Base-by-base conservation (phyloP, 2,329 filamentous ascomycete species). In the Epichloe scottii region DNA sequence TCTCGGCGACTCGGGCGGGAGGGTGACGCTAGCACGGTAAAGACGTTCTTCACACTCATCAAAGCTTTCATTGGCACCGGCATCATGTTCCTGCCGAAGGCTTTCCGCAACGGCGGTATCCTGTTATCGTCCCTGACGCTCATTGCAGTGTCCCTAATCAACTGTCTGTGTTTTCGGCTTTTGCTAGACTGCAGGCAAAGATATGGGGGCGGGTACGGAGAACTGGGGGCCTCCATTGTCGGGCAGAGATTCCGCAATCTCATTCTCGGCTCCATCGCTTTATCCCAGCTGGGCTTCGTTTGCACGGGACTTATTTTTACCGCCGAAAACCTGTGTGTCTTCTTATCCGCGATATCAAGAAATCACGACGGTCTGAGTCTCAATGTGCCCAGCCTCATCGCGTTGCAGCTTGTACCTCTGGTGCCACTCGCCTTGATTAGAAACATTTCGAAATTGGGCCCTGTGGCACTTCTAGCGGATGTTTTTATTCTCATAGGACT, bases 51-150 rank as follows among this genome's bases (percentile, higher is more conserved):
- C 64, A 89, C 85, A 0, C 71, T 89, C 10, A 70, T 89, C 48
- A 89, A 89, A 64, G 85, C 85, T 1, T 89, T 89, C 59, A 78
- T 89, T 50, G 85, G 85, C 46, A 89, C 85, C 0, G 85, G 85
- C 54, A 89, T 89, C 63, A 87, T 89, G 81, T 89, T 89, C 61
- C 65, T 89, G 43, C 85, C 85, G 45, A 89, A 87, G 62, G 85
- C 85, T 0, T 89, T 89, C 67, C 79, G 80, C 60, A 89, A 89
- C 56, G 85, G 85, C 37, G 85, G 85, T 23, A 82, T 89, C 48
- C 69, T 88, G 11, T 89, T 89, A 62, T 88, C 85, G 0, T 82
- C 81, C 0, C 66, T 87, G 47, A 82, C 82, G 0, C 75, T 89
- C 56, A 66, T 89, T 44, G 67, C 71, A 10, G 77, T 89, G 3